phyloP scores from a whole-genome alignment of 2,329 filamentous ascomycete genomes.

The Aspergillus sp. region DNA sequence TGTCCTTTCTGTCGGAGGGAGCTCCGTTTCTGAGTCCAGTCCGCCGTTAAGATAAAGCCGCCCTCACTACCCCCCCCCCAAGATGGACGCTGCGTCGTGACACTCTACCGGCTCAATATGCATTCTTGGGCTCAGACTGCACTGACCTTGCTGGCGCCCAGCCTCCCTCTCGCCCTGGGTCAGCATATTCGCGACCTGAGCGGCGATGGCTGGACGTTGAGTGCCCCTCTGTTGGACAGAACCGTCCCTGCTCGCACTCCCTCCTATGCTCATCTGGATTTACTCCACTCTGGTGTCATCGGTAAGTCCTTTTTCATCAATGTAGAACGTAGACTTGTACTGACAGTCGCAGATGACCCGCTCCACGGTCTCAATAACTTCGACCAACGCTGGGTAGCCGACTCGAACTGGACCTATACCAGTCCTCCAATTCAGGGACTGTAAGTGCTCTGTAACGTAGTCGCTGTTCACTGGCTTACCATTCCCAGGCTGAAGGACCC shows the following conservation, averaged over 20 bases:
- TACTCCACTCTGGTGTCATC: conserved; percentile 45
- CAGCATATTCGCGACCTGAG: conserved; percentile 35
- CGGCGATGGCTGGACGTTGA: conserved; percentile 36
- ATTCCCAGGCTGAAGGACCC: conserved; percentile 18
- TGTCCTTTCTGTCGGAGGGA: no score
- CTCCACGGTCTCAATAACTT: conserved; percentile 51
- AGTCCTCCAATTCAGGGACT: conserved; percentile 37
- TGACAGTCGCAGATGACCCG: conserved; percentile 22
- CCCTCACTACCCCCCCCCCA: neutral
- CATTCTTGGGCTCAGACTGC: conserved; percentile 8
- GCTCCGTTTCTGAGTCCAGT: no score
- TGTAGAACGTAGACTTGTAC: neutral
- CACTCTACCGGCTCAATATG: conserved; percentile 9
- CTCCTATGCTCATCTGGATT: conserved; percentile 51
- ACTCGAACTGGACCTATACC: conserved; percentile 53
- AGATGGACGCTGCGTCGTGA: neutral
- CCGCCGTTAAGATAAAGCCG: neutral
- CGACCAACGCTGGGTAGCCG: conserved; percentile 50
- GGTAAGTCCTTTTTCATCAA: conserved; percentile 28
- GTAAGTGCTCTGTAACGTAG: conserved; percentile 16
- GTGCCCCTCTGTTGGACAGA: conserved; percentile 39
- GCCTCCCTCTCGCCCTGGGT: conserved; percentile 7
- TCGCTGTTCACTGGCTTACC: conserved; percentile 1
- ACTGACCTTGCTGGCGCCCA: conserved; percentile 10
- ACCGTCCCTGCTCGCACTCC: conserved; percentile 48